Evolutionary conservation across 2,329 filamentous ascomycete genomes (phyloP).

Genomic region (Aspergillus brasiliensis): DNA sequence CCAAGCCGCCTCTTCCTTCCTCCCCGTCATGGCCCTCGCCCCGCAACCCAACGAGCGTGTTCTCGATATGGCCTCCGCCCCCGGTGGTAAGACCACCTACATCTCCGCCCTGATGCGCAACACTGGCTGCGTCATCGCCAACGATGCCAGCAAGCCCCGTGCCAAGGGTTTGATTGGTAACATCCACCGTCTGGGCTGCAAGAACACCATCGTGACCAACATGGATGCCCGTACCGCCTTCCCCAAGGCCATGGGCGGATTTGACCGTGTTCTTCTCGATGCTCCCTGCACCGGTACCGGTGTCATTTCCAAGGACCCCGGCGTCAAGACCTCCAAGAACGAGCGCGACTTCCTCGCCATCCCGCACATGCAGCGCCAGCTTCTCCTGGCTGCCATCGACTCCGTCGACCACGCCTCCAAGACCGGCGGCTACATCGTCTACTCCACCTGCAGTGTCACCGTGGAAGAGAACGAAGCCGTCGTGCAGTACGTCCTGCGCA

Average conservation of each 20-base stretch:
- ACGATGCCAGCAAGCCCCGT: constrained; percentile 92
- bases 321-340: constrained; percentile 97
- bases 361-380: constrained; percentile 91
- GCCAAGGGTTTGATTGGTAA: constrained; percentile 97
- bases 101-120: constrained; percentile 98
- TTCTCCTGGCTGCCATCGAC: constrained; percentile 90
- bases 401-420: constrained; percentile 89
- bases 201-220: constrained; percentile 93
- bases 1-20: constrained; percentile 93
- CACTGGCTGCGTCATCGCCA: constrained; percentile 91
- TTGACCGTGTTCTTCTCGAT: constrained; percentile 91
- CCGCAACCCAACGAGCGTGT: constrained; percentile 91
- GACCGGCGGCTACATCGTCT: constrained; percentile 92
- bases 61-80: constrained; percentile 92
- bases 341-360: constrained; percentile 92
- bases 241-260: constrained; percentile 90
- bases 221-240: constrained; percentile 88
- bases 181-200: constrained; percentile 89
- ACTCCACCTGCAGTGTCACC: constrained; percentile 94
- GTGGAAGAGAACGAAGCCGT: constrained; percentile 94
- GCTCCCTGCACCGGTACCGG: constrained; percentile 95
- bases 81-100: constrained; percentile 94
- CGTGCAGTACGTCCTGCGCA: constrained; percentile 87
- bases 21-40: constrained; percentile 95
- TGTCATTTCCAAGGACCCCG: constrained; percentile 95